A percentile compares a stretch with the other conserved stretches of the same genome.
Evolutionary conservation across 768 basidiomycete genomes (phyloP).

Genomic region (Leucosporidium yakuticum): DNA sequence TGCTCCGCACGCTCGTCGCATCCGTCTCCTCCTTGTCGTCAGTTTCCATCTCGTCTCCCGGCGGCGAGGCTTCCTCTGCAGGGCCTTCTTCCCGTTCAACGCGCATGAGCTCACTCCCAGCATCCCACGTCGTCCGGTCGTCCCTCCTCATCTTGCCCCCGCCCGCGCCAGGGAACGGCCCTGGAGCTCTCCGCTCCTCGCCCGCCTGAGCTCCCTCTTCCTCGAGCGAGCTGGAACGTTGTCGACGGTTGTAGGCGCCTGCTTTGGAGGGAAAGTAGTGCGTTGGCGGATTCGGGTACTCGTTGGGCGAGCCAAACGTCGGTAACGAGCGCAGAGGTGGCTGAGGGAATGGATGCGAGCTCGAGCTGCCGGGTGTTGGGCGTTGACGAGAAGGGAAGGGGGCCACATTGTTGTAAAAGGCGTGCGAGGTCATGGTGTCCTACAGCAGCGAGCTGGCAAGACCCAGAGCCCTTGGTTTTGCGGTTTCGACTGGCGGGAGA

Average conservation of each 20-base stretch:
- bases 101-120: not conserved
- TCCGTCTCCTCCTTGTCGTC: not conserved
- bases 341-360: too few species aligned
- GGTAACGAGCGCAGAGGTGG: not conserved
- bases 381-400: too few species aligned
- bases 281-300: not conserved
- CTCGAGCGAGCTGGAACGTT: not conserved
- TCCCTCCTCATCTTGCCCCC: not conserved
- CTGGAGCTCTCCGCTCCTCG: not conserved
- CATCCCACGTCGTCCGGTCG: not conserved
- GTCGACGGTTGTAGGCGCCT: not conserved
- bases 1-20: not conserved
- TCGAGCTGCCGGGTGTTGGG: too few species aligned
- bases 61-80: not conserved
- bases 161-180: not conserved
- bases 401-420: too few species aligned
- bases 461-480: too few species aligned
- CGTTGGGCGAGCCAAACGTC: conserved; percentile 1
- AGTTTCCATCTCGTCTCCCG: not conserved
- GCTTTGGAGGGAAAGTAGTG: conserved; percentile 8
- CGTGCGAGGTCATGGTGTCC: too few species aligned
- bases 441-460: too few species aligned
- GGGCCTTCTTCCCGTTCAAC: not conserved
- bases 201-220: too few species aligned
- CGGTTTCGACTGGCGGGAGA: too few species aligned